Evolutionary conservation across 2,329 filamentous ascomycete species (phyloP).

Genomic region (Fonsecaea nubica): DNA sequence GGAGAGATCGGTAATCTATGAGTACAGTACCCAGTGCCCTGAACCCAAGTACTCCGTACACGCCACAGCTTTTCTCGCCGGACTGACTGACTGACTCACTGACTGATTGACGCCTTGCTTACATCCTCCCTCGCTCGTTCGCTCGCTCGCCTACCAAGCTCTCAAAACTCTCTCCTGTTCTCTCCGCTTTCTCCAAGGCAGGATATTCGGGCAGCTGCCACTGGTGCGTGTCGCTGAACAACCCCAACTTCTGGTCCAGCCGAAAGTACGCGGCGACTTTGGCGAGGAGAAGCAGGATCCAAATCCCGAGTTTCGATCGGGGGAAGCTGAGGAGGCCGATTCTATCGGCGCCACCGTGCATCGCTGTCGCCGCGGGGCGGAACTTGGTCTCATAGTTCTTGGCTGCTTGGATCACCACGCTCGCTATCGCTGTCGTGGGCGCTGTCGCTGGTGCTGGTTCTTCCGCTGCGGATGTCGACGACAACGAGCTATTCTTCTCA

Average conservation of each 20-base stretch:
- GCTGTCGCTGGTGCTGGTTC: no score
- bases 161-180: no score
- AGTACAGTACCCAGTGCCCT: neutral
- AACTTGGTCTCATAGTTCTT: slow-evolving; percentile 54
- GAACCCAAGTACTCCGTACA: no score
- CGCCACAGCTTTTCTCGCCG: no score
- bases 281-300: slow-evolving; percentile 3
- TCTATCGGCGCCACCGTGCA: neutral
- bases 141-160: neutral
- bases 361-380: slow-evolving; percentile 43
- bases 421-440: no score
- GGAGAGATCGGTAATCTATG: neutral
- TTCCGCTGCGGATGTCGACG: neutral
- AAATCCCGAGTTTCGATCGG: slow-evolving; percentile 1
- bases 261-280: slow-evolving; percentile 6
- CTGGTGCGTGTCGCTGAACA: neutral
- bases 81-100: no score
- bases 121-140: no score
- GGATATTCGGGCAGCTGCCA: slow-evolving; percentile 13
- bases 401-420: slow-evolving; percentile 6
- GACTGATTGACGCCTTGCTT: no score
- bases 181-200: neutral
- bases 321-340: neutral
- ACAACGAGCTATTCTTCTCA: neutral
- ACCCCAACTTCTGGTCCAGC: slow-evolving; percentile 2